Evolutionary conservation across 2,329 filamentous ascomycete species (phyloP).

Genomic region (Phymatotrichopsis omnivora): DNA sequence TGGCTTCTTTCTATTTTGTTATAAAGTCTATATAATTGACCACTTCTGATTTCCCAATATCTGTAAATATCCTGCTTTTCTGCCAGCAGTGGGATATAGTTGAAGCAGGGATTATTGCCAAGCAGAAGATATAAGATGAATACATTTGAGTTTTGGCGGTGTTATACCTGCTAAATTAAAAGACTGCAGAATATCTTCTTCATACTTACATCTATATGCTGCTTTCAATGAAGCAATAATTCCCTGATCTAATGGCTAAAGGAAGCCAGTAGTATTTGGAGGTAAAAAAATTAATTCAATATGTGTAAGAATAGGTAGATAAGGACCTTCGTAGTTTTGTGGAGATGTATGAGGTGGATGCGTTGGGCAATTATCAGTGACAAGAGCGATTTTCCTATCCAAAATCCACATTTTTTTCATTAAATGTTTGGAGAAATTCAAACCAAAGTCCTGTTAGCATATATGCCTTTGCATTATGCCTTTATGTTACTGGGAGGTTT

Average conservation of each 20-base stretch:
- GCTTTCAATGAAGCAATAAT: slow-evolving; percentile 21
- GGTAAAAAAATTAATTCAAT: slow-evolving; percentile 4
- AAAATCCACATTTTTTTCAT: not conserved
- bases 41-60: not conserved
- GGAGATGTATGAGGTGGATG: not conserved
- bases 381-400: not conserved
- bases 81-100: slow-evolving; percentile 23
- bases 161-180: slow-evolving; percentile 2
- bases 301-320: not conserved
- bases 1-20: too few species aligned
- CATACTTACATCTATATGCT: slow-evolving; percentile 22
- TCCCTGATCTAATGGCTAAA: slow-evolving; percentile 20
- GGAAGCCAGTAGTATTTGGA: slow-evolving; percentile 2
- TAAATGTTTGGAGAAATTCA: not conserved
- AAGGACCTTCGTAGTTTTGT: not conserved
- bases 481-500: slow-evolving; percentile 26
- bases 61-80: too few species aligned
- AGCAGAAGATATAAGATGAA: slow-evolving; percentile 20
- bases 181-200: slow-evolving; percentile 12
- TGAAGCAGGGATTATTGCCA: slow-evolving; percentile 17
- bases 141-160: slow-evolving; percentile 16
- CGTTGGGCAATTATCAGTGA: slow-evolving; percentile 3
- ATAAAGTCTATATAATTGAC: not conserved
- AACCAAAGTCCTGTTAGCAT: slow-evolving; percentile 9
- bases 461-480: slow-evolving; percentile 27